Base-by-base conservation (phyloP, 805 yeast genomes). In the Sugiyamaella valdiviana region DNA sequence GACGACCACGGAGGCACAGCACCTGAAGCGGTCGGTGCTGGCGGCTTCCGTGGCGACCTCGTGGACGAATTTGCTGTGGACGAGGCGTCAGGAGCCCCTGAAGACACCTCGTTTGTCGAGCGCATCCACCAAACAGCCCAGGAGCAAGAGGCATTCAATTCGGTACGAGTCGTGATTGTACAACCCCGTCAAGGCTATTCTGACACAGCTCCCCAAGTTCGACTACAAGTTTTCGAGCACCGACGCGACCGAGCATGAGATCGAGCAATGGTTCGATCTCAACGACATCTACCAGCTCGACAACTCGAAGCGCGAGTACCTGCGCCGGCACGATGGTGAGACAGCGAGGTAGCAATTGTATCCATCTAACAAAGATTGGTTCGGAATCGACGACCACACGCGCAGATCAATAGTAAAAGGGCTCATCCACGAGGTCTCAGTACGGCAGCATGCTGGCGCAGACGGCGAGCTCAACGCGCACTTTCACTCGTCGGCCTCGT, bases 241-340 rank as follows among this genome's bases (percentile, higher is more conserved):
- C 1, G 64, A 68, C 10, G 49, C 59, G 1, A 59, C 77, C 15
- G 50, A 52, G 12, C 61, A 62, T 1, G 84, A 80, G 52, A 44
- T 77, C 14, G 67, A 70, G 7, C 72, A 73, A 35, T 76, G 80
- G 80, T 77, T 74, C 53, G 57, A 57, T 1, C 61, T 60, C 45
- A 41, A 48, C 20, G 59, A 62, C 40, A 49, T 52, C 26, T 44
- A 36, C 17, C 26, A 51, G 15, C 43, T 63, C n/a, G 49, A 39
- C 23, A 51, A 49, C 9, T 39, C 48, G 20, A 49, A 39, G 45
- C 23, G 48, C 14, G 51, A 22, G 39, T 60, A 49, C 39, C 16
- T 29, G 12, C 20, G 10, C 5, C 32, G 10, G 4, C 14, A 26
- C 10, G 10, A 26, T 5, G 32, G 32, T 26, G 14, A 26, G 32